Evolutionary conservation across 306 rosid species (phyloP), one percentile per base, ranked within the genome.

Genomic region (Amphicarpaea edgeworthii): DNA sequence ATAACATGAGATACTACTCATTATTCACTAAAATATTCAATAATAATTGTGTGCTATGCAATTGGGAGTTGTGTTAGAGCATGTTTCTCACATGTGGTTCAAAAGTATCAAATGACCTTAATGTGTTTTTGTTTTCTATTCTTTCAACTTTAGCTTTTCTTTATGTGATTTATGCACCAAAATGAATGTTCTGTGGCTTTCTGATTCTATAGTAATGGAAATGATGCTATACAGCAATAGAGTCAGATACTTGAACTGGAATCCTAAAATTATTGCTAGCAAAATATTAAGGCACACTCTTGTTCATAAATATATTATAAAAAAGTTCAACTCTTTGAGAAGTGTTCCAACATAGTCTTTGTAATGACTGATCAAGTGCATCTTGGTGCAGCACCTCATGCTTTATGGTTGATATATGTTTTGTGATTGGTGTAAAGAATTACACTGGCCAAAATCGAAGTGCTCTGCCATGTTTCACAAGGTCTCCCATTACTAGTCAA

Each of bases 191-290:
- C 16, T 6, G 53, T 75, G 72, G 53, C 63, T 37, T 61, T 63
- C 30, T 62, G 41, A 62, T 28, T 73, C 57, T 60, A 74, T 24
- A 32, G 11, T 45, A 74, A 73, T 42, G 70, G 61, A 47, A 60
- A 32, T 75, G 70, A 20, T 75, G 62, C 23, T 61, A 30, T 15
- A 6, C 41, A 59, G 19, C 42, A 14, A 7, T 8, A 32, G 71
- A 30, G 60, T 60, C 17, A 30, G 9, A 45, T 60, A 30, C 23
- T 15, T 75, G 70, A 43, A 61, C 49, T 61, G 37, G 62, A 75
- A 61, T 45, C 54, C 54, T 55, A 43, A 40, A 71, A 12, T 24
- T 41, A 58, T 73, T 73, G 55, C 17, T 8, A 42, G 32, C 14
- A 32, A 46, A 30, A 21, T 4, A 28, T 60, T 43, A 28, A 0